Conservation (phyloP, 1,139 yeast species). For the Hyphopichia buzzinii region DNA sequence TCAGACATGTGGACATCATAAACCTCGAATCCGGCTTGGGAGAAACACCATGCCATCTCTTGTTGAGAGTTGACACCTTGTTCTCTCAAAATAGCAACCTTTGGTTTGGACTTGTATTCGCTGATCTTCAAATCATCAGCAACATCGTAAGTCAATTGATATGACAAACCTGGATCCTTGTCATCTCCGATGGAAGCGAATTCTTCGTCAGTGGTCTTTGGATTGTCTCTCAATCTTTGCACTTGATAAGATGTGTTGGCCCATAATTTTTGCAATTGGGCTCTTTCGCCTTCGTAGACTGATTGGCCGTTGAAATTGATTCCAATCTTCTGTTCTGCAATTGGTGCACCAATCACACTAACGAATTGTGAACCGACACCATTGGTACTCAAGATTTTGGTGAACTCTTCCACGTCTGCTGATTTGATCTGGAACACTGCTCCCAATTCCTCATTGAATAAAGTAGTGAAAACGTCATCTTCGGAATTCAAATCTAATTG, state of each 20-base stretch:
- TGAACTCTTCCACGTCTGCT: slow-evolving; percentile 54
- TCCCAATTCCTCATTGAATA: slow-evolving; percentile 94
- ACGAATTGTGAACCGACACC: slow-evolving; percentile 58
- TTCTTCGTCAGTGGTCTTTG: slow-evolving; percentile 86
- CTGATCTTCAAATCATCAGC: slow-evolving; percentile 38
- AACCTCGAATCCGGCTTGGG: slow-evolving; percentile 89
- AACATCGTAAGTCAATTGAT: slow-evolving; percentile 69
- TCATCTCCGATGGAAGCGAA: slow-evolving; percentile 72
- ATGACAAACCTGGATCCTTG: slow-evolving; percentile 85
- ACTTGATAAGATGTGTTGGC: slow-evolving; percentile 83
- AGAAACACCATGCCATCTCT: slow-evolving; percentile 98
- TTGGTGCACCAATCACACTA: slow-evolving; percentile 65
- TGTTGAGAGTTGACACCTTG: slow-evolving; percentile 98
- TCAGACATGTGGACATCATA: slow-evolving; percentile 98
- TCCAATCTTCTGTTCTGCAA: slow-evolving; percentile 48
- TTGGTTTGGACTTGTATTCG: slow-evolving; percentile 50
- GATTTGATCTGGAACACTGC: slow-evolving; percentile 86
- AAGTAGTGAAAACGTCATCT: slow-evolving; percentile 45
- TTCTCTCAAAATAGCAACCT: slow-evolving; percentile 94
- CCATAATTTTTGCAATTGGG: slow-evolving; percentile 81
- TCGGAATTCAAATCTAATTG: slow-evolving; percentile 47
- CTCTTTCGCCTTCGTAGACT: slow-evolving; percentile 59
- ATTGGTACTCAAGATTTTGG: slow-evolving; percentile 48
- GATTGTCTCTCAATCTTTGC: slow-evolving; percentile 93
- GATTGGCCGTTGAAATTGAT: slow-evolving; percentile 46